Percentiles rank a stretch among this genome's conserved stretches.
Conservation (phyloP, 441 rosid genomes). For the Corymbia calophylla region DNA sequence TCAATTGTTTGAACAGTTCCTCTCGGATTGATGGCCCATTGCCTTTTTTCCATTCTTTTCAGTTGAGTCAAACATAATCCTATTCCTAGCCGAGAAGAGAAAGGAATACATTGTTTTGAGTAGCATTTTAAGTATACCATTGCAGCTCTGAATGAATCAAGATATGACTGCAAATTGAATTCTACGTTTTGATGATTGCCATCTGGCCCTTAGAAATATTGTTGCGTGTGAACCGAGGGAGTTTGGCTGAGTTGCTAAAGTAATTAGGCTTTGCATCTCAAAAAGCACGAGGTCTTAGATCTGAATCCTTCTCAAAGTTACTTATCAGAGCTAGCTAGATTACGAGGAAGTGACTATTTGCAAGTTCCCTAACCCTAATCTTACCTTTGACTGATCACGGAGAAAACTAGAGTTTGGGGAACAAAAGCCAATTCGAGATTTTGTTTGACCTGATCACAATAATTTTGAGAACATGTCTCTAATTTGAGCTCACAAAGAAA, state of each 20-base stretch:
- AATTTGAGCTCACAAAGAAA: too few relatives aligned
- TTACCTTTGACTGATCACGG: neutral
- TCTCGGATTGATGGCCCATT: neutral
- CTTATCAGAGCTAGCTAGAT: neutral
- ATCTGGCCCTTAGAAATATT: neutral
- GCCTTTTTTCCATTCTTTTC: neutral
- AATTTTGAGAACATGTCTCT: neutral
- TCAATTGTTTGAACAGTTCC: neutral
- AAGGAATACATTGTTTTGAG: neutral
- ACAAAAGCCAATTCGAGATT: neutral
- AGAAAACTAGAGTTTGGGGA: neutral
- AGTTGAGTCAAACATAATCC: neutral
- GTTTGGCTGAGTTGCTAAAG: neutral
- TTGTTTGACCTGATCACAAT: neutral
- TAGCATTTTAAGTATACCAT: too few relatives aligned
- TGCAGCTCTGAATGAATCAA: neutral
- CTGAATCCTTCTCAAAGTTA: neutral
- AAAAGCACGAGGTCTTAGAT: neutral
- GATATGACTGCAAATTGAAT: neutral
- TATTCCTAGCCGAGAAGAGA: neutral
- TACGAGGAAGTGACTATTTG: neutral
- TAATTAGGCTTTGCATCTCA: too few relatives aligned
- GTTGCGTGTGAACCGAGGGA: neutral
- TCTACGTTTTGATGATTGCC: neutral
- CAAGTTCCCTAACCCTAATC: neutral